phyloP scores from a whole-genome alignment of 495 filamentous ascomycete genomes.

The Staphylotrichum tortipilum region DNA sequence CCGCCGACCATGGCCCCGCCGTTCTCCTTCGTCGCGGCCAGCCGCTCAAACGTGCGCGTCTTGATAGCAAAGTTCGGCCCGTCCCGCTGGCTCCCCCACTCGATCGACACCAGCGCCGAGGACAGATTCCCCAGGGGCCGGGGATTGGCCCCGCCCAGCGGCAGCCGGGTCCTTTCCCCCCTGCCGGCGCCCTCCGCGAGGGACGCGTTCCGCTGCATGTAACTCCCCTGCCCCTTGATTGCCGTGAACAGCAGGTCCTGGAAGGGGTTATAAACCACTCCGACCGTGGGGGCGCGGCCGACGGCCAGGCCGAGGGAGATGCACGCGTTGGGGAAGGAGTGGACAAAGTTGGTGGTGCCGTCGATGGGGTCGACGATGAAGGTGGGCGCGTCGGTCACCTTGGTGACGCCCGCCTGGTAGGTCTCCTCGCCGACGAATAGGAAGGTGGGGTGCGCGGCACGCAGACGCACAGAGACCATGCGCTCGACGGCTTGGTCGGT shows the following conservation, averaged over 20 bases:
- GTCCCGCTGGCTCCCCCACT: constrained; percentile 69
- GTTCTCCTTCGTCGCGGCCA: constrained; percentile 50
- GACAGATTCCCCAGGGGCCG: constrained; percentile 48
- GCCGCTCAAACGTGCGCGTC: constrained; percentile 54
- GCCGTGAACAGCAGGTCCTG: constrained; percentile 59
- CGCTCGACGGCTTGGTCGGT: constrained; percentile 55
- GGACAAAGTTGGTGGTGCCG: constrained; percentile 84
- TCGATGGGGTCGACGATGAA: constrained; percentile 89
- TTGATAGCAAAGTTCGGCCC: constrained; percentile 74
- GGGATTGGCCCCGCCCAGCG: constrained; percentile 48
- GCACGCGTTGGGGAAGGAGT: constrained; percentile 69
- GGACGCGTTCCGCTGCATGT: constrained; percentile 36
- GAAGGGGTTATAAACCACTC: constrained; percentile 81
- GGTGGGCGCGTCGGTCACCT: constrained; percentile 61
- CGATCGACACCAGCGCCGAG: constrained; percentile 58
- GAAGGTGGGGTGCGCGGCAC: constrained; percentile 56
- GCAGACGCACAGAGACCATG: constrained; percentile 59
- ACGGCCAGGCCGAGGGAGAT: constrained; percentile 73
- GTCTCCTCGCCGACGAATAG: constrained; percentile 80
- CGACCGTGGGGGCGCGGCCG: constrained; percentile 54
- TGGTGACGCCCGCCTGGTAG: constrained; percentile 54
- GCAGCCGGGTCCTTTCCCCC: constrained; percentile 28
- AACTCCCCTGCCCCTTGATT: constrained; percentile 61
- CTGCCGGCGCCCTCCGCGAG: constrained; percentile 19
- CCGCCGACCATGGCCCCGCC: constrained; percentile 83